Evolutionary conservation across 1,284 basidiomycete species (phyloP), one percentile per base, ranked within the genome.

Genomic region (Testicularia cyperi): DNA sequence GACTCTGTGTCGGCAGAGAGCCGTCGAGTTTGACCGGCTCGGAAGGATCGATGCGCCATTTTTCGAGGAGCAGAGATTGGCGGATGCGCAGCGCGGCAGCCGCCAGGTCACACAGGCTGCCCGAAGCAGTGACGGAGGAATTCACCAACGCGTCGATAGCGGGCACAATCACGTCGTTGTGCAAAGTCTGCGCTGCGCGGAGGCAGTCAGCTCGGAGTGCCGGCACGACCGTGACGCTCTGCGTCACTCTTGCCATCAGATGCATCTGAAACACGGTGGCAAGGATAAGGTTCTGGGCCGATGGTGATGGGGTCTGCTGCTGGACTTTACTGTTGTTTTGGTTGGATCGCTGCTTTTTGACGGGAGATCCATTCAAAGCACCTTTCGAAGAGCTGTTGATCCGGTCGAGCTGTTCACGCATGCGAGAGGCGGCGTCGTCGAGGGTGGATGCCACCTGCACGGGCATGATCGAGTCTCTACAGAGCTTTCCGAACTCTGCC

Each of bases 21-120:
- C 60, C 60, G 29, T 63, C 54, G 10, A 63, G 60, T 36, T 48
- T 56, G 38, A 57, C 45, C 12, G 53, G 53, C 23, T 57, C 53
- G 4, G 48, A 43, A 10, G 53, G 41, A 21, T 63, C 41, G 25
- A 53, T 45, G 5, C 60, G 60, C 60, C 60, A 63, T 21, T 54
- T 56, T 21, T 52, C 53, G 13, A 43, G 40, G 7, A 63, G 34
- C 19, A 57, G 29, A 4, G 60, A 39, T 15, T 52, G 48, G 12
- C 60, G 28, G 5, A 51, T 43, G 9, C 42, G 45, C 35, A 63
- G 30, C 7, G 60, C 60, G 10, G 53, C 60, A 3, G 60, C 44
- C 9, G 51, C 51, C 6, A 61, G 38, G 15, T 45, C 49, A 19
- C 23, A 38, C 15, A 24, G 6, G 20, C n/a, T 9, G 25, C 15